phyloP scores from a whole-genome alignment of 225 moss, liverwort and hornwort species.

The Sphagnum tenellum region DNA sequence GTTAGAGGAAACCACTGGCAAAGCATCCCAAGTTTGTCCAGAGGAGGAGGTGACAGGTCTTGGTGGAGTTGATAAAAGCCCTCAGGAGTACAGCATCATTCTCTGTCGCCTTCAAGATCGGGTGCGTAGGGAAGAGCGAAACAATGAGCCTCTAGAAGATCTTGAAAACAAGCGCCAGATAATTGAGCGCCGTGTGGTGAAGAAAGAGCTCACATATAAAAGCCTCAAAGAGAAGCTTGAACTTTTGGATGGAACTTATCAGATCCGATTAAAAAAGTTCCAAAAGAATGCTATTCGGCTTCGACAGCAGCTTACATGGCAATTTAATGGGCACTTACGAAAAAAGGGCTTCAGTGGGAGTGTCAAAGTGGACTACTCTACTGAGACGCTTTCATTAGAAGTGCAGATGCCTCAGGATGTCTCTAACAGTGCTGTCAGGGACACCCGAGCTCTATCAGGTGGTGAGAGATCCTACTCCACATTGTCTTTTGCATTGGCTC shows the following conservation, averaged over 20 bases:
- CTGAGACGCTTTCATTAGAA: constrained; percentile 51
- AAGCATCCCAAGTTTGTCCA: constrained; percentile 58
- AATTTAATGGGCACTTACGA: constrained; percentile 60
- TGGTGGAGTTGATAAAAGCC: constrained; percentile 24
- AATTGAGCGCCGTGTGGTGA: constrained; percentile 30
- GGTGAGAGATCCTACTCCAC: constrained; percentile 95
- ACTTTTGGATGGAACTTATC: constrained; percentile 28
- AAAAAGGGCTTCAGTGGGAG: constrained; percentile 79
- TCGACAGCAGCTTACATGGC: constrained; percentile 62
- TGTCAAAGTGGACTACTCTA: constrained; percentile 56
- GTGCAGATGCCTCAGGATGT: constrained; percentile 95
- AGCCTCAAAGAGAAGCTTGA: constrained; percentile 42
- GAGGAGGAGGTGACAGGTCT: constrained; percentile 38
- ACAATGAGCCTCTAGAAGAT: constrained; percentile 53
- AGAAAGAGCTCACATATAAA: constrained; percentile 30
- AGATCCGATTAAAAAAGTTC: constrained; percentile 35
- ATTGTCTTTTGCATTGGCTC: constrained; percentile 76
- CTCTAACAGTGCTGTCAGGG: constrained; percentile 64
- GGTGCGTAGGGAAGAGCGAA: constrained; percentile 49
- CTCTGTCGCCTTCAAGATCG: constrained; percentile 25
- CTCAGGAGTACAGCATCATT: constrained; percentile 29
- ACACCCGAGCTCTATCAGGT: constrained; percentile 87
- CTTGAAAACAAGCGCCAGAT: constrained; percentile 38
- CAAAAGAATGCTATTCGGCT: constrained; percentile 24
- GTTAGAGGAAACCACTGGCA: constrained; percentile 28